These are phyloP conservation scores for Takakia lepidozioides DNA, from an alignment of 225 moss, liverwort and hornwort genomes.

Conservation along the genomic window DNA sequence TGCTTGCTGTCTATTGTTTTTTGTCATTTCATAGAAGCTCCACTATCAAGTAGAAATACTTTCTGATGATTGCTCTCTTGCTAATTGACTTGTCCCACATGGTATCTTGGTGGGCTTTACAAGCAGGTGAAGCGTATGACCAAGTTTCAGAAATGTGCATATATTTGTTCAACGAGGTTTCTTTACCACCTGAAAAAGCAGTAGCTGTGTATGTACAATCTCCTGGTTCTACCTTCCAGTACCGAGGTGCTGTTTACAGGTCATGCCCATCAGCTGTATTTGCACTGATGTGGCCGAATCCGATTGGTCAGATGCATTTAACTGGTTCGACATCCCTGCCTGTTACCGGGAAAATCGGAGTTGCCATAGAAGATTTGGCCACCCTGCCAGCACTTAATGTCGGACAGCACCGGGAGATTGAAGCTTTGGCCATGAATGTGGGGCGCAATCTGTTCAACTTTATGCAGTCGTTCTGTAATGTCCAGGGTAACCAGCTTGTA, in stretches of 20 bases:
- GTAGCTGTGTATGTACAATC: conserved; percentile 66
- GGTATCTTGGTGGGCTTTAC: no score
- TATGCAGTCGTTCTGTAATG: conserved; percentile 55
- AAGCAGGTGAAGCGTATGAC: conserved; percentile 61
- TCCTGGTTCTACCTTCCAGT: conserved; percentile 61
- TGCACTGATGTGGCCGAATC: conserved; percentile 51
- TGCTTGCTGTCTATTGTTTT: not conserved
- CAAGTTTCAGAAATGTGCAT: conserved; percentile 69
- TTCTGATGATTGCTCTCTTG: not conserved
- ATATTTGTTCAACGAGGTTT: conserved; percentile 47
- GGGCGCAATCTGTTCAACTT: conserved; percentile 59
- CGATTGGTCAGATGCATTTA: conserved; percentile 31
- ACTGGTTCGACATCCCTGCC: conserved; percentile 31
- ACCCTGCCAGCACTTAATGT: conserved; percentile 56
- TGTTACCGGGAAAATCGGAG: conserved; percentile 52
- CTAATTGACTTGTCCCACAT: no score
- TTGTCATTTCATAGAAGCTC: not conserved
- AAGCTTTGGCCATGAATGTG: conserved; percentile 57
- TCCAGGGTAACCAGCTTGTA: conserved; percentile 38
- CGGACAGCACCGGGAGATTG: conserved; percentile 45
- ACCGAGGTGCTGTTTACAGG: conserved; percentile 62
- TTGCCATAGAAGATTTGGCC: conserved; percentile 58
- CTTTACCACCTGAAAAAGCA: conserved; percentile 63
- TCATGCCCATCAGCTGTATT: conserved; percentile 67
- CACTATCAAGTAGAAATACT: not conserved